Conservation (phyloP, 2,329 filamentous ascomycete genomes). For the Sporothrix inflata region DNA sequence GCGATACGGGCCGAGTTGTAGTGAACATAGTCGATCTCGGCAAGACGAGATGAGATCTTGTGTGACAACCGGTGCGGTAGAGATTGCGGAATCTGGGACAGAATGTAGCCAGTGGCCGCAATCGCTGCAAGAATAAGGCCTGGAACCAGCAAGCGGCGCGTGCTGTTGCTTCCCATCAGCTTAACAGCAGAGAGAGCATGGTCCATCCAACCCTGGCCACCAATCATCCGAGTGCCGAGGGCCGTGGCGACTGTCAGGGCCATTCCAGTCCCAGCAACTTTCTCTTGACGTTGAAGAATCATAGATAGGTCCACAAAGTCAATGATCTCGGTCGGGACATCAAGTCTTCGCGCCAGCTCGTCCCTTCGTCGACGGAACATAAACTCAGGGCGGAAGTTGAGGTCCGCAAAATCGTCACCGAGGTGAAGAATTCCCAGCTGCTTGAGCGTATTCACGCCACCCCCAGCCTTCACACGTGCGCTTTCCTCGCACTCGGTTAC, state of each 20-base stretch:
- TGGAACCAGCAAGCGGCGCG: slow-evolving; percentile 79
- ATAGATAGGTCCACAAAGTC: slow-evolving; percentile 91
- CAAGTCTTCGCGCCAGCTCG: slow-evolving; percentile 78
- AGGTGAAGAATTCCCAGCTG: slow-evolving; percentile 86
- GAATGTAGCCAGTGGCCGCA: slow-evolving; percentile 76
- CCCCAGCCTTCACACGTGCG: slow-evolving; percentile 75
- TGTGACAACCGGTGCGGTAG: slow-evolving; percentile 81
- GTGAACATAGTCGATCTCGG: slow-evolving; percentile 89
- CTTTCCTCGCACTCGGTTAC: slow-evolving; percentile 82
- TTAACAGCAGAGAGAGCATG: slow-evolving; percentile 80
- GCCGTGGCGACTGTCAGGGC: slow-evolving; percentile 89
- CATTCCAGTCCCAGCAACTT: slow-evolving; percentile 91
- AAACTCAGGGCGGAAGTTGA: slow-evolving; percentile 85
- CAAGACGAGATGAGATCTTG: slow-evolving; percentile 82
- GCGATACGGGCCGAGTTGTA: slow-evolving; percentile 83
- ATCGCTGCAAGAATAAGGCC: slow-evolving; percentile 74
- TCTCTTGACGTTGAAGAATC: slow-evolving; percentile 88
- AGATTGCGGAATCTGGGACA: slow-evolving; percentile 85
- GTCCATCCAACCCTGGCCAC: slow-evolving; percentile 87
- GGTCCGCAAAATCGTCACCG: slow-evolving; percentile 80
- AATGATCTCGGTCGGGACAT: slow-evolving; percentile 83
- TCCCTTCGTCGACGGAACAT: slow-evolving; percentile 92
- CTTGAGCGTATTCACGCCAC: slow-evolving; percentile 85
- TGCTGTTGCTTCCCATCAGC: slow-evolving; percentile 77
- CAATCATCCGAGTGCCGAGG: slow-evolving; percentile 77